Evolutionary conservation across 345 rosid species (phyloP).

Genomic region (Microcos paniculata): DNA sequence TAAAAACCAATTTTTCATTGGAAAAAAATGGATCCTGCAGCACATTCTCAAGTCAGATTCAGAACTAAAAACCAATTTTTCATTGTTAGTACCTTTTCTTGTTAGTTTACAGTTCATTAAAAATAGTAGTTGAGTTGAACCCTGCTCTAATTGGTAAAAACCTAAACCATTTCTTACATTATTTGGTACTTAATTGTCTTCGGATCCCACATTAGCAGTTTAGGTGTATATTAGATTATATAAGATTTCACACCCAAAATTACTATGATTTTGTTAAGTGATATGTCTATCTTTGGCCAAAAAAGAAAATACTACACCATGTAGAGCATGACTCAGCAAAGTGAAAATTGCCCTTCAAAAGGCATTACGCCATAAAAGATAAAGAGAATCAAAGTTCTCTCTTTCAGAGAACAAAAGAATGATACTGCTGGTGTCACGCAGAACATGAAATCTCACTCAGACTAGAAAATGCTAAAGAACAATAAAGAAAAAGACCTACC

Average conservation of each 20-base stretch:
- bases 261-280: no score
- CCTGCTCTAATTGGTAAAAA: no score
- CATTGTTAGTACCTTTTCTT: neutral
- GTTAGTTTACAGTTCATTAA: neutral
- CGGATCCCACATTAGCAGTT: no score
- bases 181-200: neutral
- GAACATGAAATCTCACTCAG: conserved; percentile 14
- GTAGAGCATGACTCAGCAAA: conserved; percentile 9
- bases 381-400: conserved; percentile 6
- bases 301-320: no score
- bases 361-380: conserved; percentile 2
- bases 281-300: no score
- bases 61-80: neutral
- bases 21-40: neutral
- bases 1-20: neutral
- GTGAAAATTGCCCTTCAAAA: neutral
- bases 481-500: neutral
- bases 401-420: conserved; percentile 21
- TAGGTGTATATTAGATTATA: no score
- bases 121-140: neutral
- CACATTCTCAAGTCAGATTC: neutral
- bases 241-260: no score
- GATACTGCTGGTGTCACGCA: conserved; percentile 22
- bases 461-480: neutral
- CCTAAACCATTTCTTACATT: no score